These are phyloP conservation scores for Biscogniauxia mediterranea DNA, from an alignment of 2,329 filamentous ascomycete species.

Conservation along the genomic window DNA sequence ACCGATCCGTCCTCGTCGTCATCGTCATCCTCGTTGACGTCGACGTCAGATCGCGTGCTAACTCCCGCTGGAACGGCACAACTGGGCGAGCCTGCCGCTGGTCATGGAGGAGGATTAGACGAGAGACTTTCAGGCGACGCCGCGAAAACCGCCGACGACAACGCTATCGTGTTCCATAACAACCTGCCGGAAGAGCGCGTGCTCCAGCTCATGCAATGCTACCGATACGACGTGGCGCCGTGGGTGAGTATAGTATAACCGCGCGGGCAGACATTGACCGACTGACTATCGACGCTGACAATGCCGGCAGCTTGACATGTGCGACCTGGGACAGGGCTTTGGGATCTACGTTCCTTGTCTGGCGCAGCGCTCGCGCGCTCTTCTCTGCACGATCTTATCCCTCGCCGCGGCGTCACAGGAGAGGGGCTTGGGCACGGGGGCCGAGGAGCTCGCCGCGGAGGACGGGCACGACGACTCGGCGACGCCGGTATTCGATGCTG, in stretches of 20 bases:
- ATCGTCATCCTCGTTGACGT: not conserved
- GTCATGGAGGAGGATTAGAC: too few relatives aligned
- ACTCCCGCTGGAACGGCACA: not conserved
- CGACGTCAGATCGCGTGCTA: not conserved
- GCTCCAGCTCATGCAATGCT: slow-evolving; percentile 39
- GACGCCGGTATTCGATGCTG: not conserved
- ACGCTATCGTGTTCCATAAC: not conserved
- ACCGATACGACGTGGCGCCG: slow-evolving; percentile 43
- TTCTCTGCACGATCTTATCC: slow-evolving; percentile 29
- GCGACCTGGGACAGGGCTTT: slow-evolving; percentile 40
- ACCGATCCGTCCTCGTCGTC: too few relatives aligned
- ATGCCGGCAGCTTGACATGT: slow-evolving; percentile 39
- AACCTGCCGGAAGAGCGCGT: slow-evolving; percentile 11
- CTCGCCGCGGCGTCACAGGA: slow-evolving; percentile 8
- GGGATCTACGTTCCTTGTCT: slow-evolving; percentile 37
- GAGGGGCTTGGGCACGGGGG: not conserved
- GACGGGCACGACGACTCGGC: not conserved
- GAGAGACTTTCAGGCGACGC: not conserved
- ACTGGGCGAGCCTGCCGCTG: not conserved
- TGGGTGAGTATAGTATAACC: slow-evolving; percentile 36
- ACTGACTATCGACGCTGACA: not conserved
- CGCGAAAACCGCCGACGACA: not conserved
- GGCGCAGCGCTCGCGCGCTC: slow-evolving; percentile 23
- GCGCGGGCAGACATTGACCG: not conserved
- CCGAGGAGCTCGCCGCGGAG: not conserved